Evolutionary conservation across 202 grass and related monocot species (phyloP), one percentile per base, ranked within the genome.

Genomic region (Setaria viridis): DNA sequence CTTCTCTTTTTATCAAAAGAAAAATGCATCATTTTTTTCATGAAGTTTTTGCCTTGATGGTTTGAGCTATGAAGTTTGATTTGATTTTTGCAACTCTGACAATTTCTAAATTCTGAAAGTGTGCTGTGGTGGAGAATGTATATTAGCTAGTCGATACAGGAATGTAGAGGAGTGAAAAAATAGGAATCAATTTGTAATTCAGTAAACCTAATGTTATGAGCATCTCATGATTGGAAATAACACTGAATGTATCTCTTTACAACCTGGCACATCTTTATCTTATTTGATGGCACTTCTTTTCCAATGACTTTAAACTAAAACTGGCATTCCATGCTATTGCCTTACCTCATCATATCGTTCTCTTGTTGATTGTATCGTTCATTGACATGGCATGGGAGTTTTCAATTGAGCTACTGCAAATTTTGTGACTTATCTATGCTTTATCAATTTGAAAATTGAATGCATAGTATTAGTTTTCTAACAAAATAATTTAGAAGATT

Each of bases 271-370:
- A 78, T 72, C 20, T 70, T 73, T 14, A 81, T 76, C 14, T 65
- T 80, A 62, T 77, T 74, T 69, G 32, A 34, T 75, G 42, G 33
- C 7, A 34, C 49, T 67, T 78, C 13, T 90, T 75, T 79, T 11
- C 16, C 7, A 53, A 49, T 12, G 15, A 69, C 6, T 34, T 72
- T 48, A 65, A 67, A 58, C 46, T 50, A 25, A 67, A 63, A 59
- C n/a, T 10, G 13, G n/a, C 1, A 29, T 58, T 71, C 2, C 65
- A 55, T 54, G 33, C 9, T 41, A 50, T 62, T 62, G 10, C 32
- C 59, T 70, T 48, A 25, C 56, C 42, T 82, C 19, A 49, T 74
- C 37, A 67, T 54, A 33, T 46, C 14, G 1, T 56, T 25, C 25
- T 60, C 53, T 42, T 55, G 45, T 42, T 55, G 45, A 17, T 29